A percentile compares a stretch with the other conserved stretches of the same genome.
These are phyloP conservation scores for Vaccinium darrowii DNA, from an alignment of 148 eudicot genomes.

Conservation along the genomic window DNA sequence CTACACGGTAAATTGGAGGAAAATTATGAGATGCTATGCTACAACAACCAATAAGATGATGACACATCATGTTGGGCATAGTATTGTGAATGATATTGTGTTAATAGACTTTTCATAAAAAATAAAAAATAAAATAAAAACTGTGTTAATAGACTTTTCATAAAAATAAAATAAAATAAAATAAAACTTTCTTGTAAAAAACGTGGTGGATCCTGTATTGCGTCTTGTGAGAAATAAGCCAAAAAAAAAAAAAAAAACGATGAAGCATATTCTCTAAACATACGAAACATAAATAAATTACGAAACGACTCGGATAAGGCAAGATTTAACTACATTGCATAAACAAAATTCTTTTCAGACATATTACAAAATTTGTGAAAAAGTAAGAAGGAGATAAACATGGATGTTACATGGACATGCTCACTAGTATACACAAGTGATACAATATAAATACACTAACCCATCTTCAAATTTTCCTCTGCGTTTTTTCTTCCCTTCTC, in stretches of 20 bases:
- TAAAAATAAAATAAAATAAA: too few species aligned
- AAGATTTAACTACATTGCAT: neutral
- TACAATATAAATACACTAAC: neutral
- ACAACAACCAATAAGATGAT: too few species aligned
- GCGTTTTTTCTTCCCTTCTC: neutral
- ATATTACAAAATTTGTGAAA: slow-evolving; percentile 14
- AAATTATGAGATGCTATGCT: too few species aligned
- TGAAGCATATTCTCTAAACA: neutral
- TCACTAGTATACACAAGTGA: slow-evolving; percentile 18
- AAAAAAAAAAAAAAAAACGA: neutral
- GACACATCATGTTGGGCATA: too few species aligned
- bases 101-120: too few species aligned
- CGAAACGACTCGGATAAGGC: neutral
- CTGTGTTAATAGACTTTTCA: too few species aligned
- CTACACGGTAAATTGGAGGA: too few species aligned
- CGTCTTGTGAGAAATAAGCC: too few species aligned
- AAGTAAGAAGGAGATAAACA: neutral
- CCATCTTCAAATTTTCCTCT: neutral
- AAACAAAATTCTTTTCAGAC: slow-evolving; percentile 1
- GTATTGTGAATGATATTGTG: too few species aligned
- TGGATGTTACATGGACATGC: slow-evolving; percentile 13
- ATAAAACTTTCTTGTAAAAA: too few species aligned
- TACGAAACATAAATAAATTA: neutral
- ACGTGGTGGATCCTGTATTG: too few species aligned
- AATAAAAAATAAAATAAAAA: too few species aligned